A percentile compares a stretch with the other conserved stretches of the same genome.
phyloP scores from a whole-genome alignment of 352 stramenopile genomes.

The Blastocystis sp. region DNA sequence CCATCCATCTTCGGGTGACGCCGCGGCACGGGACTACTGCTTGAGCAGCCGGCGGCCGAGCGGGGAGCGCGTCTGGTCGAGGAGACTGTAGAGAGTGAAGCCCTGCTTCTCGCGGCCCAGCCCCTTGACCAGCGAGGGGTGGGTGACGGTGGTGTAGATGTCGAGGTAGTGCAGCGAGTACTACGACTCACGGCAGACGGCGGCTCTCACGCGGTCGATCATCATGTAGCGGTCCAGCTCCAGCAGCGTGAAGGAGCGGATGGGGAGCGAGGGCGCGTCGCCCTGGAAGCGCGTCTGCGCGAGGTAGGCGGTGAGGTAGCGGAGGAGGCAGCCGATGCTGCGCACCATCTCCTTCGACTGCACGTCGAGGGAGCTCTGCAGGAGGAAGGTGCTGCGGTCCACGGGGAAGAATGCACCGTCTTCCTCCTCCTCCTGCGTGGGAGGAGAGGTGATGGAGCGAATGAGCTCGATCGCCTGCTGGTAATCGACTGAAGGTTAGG shows the following conservation, averaged over 20 bases:
- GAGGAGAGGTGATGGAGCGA: background rate
- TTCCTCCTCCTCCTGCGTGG: background rate
- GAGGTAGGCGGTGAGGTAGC: slow-evolving; percentile 12
- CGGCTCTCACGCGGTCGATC: slow-evolving; percentile 11
- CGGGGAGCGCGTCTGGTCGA: slow-evolving; percentile 25
- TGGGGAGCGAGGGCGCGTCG: background rate
- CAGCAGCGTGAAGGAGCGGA: slow-evolving; percentile 9
- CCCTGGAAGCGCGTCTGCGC: background rate
- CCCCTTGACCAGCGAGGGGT: slow-evolving; percentile 59
- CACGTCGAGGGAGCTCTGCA: slow-evolving; percentile 7
- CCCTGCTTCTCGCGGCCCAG: slow-evolving; percentile 63
- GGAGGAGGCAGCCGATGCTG: slow-evolving; percentile 30
- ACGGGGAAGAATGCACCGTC: background rate
- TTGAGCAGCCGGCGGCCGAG: slow-evolving; percentile 42
- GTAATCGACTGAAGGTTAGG: slow-evolving; percentile 54
- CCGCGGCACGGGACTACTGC: slow-evolving; percentile 15
- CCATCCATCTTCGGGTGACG: slow-evolving; percentile 20
- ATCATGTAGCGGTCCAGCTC: slow-evolving; percentile 44
- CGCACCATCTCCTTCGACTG: slow-evolving; percentile 47
- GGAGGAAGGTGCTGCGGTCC: background rate
- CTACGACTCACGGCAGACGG: background rate
- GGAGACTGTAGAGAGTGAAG: slow-evolving; percentile 49
- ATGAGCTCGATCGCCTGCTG: slow-evolving; percentile 28
- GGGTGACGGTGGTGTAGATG: slow-evolving; percentile 39
- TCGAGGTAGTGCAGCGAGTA: slow-evolving; percentile 48